Conservation (phyloP, 2,329 filamentous ascomycete genomes). For the Akanthomyces lecanii region DNA sequence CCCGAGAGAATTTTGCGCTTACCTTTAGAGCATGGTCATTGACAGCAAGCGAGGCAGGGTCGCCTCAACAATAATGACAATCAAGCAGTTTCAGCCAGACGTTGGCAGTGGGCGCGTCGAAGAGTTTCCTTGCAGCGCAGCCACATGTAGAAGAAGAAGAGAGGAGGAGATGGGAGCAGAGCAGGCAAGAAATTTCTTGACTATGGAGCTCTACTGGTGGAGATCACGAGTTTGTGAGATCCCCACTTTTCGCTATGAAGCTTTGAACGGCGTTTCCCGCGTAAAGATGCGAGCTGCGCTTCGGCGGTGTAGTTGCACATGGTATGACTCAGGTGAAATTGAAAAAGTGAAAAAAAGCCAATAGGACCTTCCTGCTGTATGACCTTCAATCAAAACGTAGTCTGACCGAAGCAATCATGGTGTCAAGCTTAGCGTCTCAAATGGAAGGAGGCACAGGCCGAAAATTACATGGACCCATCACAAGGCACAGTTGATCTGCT, state of each 20-base stretch:
- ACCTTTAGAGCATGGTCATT: constrained; percentile 13
- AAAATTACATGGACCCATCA: constrained; percentile 6
- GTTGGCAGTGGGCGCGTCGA: not conserved
- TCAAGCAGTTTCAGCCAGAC: not conserved
- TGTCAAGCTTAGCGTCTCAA: not conserved
- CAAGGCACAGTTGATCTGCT: constrained; percentile 2
- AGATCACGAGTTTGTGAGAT: constrained; percentile 13
- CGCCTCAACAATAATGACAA: not conserved
- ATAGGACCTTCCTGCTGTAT: too few species aligned
- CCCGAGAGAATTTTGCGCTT: constrained; percentile 2
- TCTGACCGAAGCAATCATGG: not conserved
- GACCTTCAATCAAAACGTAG: too few species aligned
- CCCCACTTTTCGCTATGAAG: constrained; percentile 6
- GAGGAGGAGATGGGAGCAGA: not conserved
- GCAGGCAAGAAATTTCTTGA: constrained; percentile 10
- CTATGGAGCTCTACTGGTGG: constrained; percentile 2
- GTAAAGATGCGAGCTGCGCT: not conserved
- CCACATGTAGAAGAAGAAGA: not conserved
- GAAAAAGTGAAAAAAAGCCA: not conserved
- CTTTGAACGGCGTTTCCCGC: not conserved
- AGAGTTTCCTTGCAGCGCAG: not conserved
- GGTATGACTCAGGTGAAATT: not conserved
- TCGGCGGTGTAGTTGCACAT: not conserved
- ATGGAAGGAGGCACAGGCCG: not conserved
- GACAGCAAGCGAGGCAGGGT: not conserved